phyloP scores from a whole-genome alignment of 2,329 filamentous ascomycete species.

The Biscogniauxia marginata region DNA sequence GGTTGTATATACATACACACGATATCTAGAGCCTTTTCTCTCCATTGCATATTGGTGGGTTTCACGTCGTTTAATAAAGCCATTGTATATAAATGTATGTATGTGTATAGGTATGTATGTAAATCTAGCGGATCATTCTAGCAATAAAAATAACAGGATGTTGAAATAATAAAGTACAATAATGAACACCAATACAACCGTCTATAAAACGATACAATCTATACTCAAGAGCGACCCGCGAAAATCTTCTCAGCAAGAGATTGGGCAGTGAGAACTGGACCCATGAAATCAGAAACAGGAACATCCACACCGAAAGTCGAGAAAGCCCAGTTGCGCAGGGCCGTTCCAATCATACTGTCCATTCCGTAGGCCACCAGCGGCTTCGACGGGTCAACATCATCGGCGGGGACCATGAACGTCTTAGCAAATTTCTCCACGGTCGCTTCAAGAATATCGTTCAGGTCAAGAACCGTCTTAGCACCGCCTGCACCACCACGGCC shows the following conservation, averaged over 20 bases:
- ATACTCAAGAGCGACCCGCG: slow-evolving; percentile 4
- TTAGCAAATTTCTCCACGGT: slow-evolving; percentile 15
- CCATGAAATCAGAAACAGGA: slow-evolving; percentile 12
- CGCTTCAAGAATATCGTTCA: slow-evolving; percentile 9
- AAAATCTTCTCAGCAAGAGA: slow-evolving; percentile 13
- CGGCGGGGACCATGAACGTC: slow-evolving; percentile 12
- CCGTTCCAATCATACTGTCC: slow-evolving; percentile 17
- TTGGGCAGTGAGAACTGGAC: slow-evolving; percentile 10
- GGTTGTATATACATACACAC: too few species aligned
- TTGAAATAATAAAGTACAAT: too few species aligned
- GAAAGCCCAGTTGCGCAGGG: slow-evolving; percentile 15
- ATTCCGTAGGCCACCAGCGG: slow-evolving; percentile 14
- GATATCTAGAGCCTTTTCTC: too few species aligned
- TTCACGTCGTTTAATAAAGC: too few species aligned
- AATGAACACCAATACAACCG: background rate
- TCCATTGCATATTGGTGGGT: too few species aligned
- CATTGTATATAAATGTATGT: too few species aligned
- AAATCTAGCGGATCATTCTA: too few species aligned
- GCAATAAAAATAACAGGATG: too few species aligned
- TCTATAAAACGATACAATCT: background rate
- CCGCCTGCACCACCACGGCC: slow-evolving; percentile 9
- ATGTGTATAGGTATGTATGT: too few species aligned
- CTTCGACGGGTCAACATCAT: slow-evolving; percentile 12
- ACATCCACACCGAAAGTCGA: slow-evolving; percentile 11
- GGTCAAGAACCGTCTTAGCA: slow-evolving; percentile 8